Percentiles rank a stretch among this genome's conserved stretches.
Evolutionary conservation across 2,329 filamentous ascomycete genomes (phyloP).

Genomic region (Metarhizium guizhouense): DNA sequence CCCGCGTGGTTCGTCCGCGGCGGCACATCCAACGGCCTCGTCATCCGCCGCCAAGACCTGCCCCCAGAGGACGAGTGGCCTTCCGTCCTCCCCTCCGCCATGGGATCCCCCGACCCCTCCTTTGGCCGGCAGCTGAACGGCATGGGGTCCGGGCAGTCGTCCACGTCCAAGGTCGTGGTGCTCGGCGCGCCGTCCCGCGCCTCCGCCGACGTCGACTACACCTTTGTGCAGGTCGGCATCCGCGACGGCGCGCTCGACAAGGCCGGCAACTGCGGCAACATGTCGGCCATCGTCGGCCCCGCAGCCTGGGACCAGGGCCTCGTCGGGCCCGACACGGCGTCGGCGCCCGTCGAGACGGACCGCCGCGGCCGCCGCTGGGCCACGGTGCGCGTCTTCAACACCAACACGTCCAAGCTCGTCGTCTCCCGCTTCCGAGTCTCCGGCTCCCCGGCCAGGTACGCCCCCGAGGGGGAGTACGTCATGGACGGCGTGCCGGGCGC

Average conservation of each 20-base stretch:
- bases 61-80: slow-evolving; percentile 27
- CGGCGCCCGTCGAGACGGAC: slow-evolving; percentile 9
- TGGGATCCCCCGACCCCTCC: slow-evolving; percentile 54
- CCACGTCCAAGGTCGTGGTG: slow-evolving; percentile 63
- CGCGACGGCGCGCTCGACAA: slow-evolving; percentile 52
- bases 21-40: slow-evolving; percentile 59
- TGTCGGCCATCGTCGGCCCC: slow-evolving; percentile 59
- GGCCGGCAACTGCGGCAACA: slow-evolving; percentile 68
- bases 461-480: slow-evolving; percentile 39
- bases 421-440: slow-evolving; percentile 45
- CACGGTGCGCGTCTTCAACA: slow-evolving; percentile 57
- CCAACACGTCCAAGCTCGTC: slow-evolving; percentile 60
- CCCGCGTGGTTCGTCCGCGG: slow-evolving; percentile 43
- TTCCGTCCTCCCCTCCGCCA: slow-evolving; percentile 46
- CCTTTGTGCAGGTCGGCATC: slow-evolving; percentile 61
- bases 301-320: slow-evolving; percentile 23
- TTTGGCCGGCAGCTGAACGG: slow-evolving; percentile 64
- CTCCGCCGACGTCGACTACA: slow-evolving; percentile 57
- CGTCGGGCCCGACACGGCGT: slow-evolving; percentile 3
- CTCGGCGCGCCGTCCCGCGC: slow-evolving; percentile 40
- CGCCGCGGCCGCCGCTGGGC: slow-evolving; percentile 22
- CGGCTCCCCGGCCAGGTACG: slow-evolving; percentile 22
- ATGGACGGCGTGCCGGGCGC: slow-evolving; percentile 58
- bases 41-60: slow-evolving; percentile 31
- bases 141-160: slow-evolving; percentile 60